Evolutionary conservation across 306 rosid genomes (phyloP).

Genomic region (Datisca glomerata): DNA sequence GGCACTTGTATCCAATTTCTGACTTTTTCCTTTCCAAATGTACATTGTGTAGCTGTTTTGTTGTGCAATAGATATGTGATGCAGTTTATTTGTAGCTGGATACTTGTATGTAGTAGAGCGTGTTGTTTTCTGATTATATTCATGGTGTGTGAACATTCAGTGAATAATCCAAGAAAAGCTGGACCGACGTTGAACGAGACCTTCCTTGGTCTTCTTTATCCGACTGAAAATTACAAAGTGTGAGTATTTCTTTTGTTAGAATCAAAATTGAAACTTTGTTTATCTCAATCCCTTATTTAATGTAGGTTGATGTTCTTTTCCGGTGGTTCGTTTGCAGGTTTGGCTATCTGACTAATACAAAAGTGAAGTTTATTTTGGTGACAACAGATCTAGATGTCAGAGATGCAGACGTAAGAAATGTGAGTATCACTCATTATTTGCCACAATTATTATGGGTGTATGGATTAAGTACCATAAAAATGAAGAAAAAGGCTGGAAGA

Average conservation of each 20-base stretch:
- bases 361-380: conserved; percentile 91
- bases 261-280: no score
- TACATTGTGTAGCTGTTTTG: no score
- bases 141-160: conserved; percentile 24
- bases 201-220: conserved; percentile 86
- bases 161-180: conserved; percentile 84
- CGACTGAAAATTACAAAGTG: conserved; percentile 93
- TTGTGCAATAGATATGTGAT: no score
- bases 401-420: conserved; percentile 82
- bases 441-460: not conserved
- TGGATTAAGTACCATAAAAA: no score
- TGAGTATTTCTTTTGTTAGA: conserved; percentile 30
- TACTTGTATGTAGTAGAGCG: no score
- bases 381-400: conserved; percentile 83
- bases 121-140: not conserved
- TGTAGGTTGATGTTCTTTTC: not conserved
- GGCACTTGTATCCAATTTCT: no score
- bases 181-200: conserved; percentile 83
- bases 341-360: conserved; percentile 90
- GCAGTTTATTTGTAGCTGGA: no score
- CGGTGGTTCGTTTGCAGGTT: conserved; percentile 38
- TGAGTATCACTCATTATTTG: conserved; percentile 29
- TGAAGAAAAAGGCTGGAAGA: no score
- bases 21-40: not conserved
- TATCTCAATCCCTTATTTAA: no score